Base-by-base conservation (phyloP, 2,329 filamentous ascomycete genomes). In the Clarireedia paspali region DNA sequence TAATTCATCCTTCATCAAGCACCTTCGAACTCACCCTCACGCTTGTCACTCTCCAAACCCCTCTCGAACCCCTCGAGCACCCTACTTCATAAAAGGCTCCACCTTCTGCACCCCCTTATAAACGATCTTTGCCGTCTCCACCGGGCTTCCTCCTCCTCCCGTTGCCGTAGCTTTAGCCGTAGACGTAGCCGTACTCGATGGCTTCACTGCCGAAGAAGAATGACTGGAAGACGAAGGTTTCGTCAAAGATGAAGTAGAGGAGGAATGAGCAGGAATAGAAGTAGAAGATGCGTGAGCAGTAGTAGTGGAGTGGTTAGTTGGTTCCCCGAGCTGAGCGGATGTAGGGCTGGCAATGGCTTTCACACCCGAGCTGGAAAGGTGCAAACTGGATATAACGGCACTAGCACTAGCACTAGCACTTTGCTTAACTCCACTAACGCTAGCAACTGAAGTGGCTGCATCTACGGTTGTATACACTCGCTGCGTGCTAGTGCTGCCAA, bases 41-140 rank as follows among this genome's bases (percentile, higher is more conserved):
- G 20, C 20, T 20, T 20, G 20, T 20, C 20, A 2, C 20, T 30
- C 9, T 30, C 6, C 2, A 30, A 30, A 2, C 27, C 27, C 6
- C 27, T 6, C 0, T 3, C 9, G 6, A 30, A 6, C 27, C 20
- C 20, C 20, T 20, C 20, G 9, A 30, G 2, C 27, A 30, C 27
- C 27, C 26, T 14, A 45, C 24, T 10, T 24, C 7, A 44, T n/a
- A 30, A 53, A 48, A 14, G 27, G 51, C 23, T 20, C n/a, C 6
- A 53, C 51, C 6, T 47, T 53, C 34, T 30, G 51, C 12, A 17
- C 44, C 15, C 51, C 51, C n/a, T 15, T 30, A 40, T 53, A 53
- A 39, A 53, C 15, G 20, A 53, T 23, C 44, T 30, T 53, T 26
- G 30, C 27, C 14, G 51, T 53, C 42, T 47, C 38, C 3, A 27